Base-by-base conservation (phyloP, 2,329 filamentous ascomycete genomes). In the Phyllosticta citrichinensis region DNA sequence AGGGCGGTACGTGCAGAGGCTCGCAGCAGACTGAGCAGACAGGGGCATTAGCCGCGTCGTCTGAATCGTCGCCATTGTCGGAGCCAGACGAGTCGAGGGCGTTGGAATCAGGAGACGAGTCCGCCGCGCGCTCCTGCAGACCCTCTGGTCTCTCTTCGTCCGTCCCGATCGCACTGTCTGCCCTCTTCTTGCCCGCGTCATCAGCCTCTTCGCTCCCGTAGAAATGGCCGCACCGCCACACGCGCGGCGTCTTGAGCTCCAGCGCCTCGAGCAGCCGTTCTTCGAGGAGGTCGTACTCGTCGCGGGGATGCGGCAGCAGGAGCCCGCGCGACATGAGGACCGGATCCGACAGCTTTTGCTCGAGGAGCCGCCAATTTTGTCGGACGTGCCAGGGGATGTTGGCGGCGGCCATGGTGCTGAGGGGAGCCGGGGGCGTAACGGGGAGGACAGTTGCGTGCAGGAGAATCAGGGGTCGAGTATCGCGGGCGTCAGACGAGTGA, bases 251-350 rank as follows among this genome's bases (percentile, higher is more conserved):
- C 1, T 85, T 86, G 17, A 93, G 77, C 70, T 91, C 88, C 54
- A 92, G 74, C 1, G 87, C 85, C 71, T 92, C 88, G 2, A 92
- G 76, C 35, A 93, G 78, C 27, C 88, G 80, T 74, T 92, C 89
- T 73, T 93, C 88, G 0, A 94, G 80, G 61, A 90, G 75, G 71
- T 92, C 89, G 68, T 89, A 93, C 70, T 92, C 89, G 61, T 87
- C 87, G 66, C 89, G 83, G 1, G 89, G 89, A 69, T 94, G 90
- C 1, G 88, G 84, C 8, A 94, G 80, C 52, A 94, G 76, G 35
- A 94, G 80, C 2, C 88, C 89, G 22, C 89, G 81, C 68, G 88
- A 82, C 64, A 88, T 80, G 11, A 75, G 63, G 12, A 91, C 84
- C 0, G 87, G 89, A 57, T 91, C 87, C 1, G 84, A 84, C 3